Evolutionary conservation across 2,329 filamentous ascomycete species (phyloP), one percentile per base, ranked within the genome.

Genomic region (Stemphylium vesicarium): DNA sequence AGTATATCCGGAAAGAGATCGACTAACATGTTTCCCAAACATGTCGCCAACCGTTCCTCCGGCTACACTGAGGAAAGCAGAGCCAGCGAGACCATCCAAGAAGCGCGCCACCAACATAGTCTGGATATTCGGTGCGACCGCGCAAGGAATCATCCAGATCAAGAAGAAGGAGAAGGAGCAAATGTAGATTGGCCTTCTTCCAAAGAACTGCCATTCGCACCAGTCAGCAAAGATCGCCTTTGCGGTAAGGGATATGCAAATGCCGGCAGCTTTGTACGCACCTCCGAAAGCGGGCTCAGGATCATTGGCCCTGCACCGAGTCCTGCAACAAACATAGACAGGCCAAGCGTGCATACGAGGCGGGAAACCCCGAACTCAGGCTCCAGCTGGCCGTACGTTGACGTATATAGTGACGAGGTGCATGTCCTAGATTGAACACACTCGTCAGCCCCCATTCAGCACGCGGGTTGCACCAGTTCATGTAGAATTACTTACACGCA

Each of bases 341-440:
- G 79, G 0, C 93, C 94, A 9, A 96, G 75, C 3, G 91, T 92
- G 11, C 89, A 91, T 20, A 96, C 83, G 44, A 91, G 80, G 51
- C 85, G 83, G 0, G 89, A 89, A 65, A 84, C 84, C 61, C 84
- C 78, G 65, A 96, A 96, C 55, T 96, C 90, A 22, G 80, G 77
- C 59, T 88, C 85, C 76, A 96, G 85, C 74, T 95, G 89, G 15
- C 68, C 71, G 73, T 96, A 97, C 0, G 90, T 95, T 11, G 86
- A 85, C 0, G 92, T 94, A 75, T 97, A 96, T 65, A 96, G 86
- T n/a, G 92, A 95, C 42, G 89, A 93, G 1, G 90, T 86, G 71
- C 88, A 92, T 8, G 92, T 96, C 49, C 89, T 92, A 65, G 47
- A 42, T 41, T 50, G 29, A 15, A 32, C 46, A 53, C 24, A 29